phyloP scores from a whole-genome alignment of 2,329 filamentous ascomycete species.

The Penicillium sp. region DNA sequence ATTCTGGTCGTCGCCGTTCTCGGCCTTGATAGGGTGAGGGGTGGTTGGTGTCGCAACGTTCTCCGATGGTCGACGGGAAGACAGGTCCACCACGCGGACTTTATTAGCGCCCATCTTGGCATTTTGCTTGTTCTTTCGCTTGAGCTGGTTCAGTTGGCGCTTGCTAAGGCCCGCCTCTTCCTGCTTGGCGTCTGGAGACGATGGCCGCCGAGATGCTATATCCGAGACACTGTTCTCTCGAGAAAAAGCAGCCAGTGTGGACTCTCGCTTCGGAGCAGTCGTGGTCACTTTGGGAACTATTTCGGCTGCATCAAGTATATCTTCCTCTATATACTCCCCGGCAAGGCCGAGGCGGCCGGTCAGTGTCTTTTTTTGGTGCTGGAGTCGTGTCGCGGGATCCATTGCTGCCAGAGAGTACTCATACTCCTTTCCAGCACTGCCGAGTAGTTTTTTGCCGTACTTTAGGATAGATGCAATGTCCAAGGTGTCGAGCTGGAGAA shows the following conservation, averaged over 20 bases:
- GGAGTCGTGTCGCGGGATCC: slow-evolving; percentile 76
- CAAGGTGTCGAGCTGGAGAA: slow-evolving; percentile 71
- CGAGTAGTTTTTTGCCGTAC: slow-evolving; percentile 78
- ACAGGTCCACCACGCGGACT: slow-evolving; percentile 84
- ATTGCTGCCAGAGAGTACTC: slow-evolving; percentile 81
- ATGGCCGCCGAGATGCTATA: slow-evolving; percentile 38
- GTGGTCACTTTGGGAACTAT: slow-evolving; percentile 48
- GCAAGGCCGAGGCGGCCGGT: slow-evolving; percentile 77
- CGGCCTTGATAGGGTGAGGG: slow-evolving; percentile 61
- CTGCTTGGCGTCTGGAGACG: slow-evolving; percentile 52
- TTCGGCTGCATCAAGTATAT: slow-evolving; percentile 68
- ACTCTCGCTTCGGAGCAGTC: slow-evolving; percentile 51
- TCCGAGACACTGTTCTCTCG: slow-evolving; percentile 48
- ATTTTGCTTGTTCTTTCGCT: slow-evolving; percentile 89
- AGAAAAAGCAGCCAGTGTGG: slow-evolving; percentile 43
- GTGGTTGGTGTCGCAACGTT: slow-evolving; percentile 61
- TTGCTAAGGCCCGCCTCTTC: slow-evolving; percentile 80
- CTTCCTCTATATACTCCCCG: slow-evolving; percentile 81
- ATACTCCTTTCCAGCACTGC: slow-evolving; percentile 76
- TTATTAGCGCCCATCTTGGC: slow-evolving; percentile 88
- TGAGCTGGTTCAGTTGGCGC: slow-evolving; percentile 89
- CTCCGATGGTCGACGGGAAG: slow-evolving; percentile 65
- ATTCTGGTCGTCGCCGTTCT: slow-evolving; percentile 59
- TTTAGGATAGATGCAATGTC: slow-evolving; percentile 78
- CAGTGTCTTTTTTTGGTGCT: slow-evolving; percentile 87